These are phyloP conservation scores for Exsudoporus floridanus DNA, from an alignment of 1,284 basidiomycete genomes.

Conservation along the genomic window DNA sequence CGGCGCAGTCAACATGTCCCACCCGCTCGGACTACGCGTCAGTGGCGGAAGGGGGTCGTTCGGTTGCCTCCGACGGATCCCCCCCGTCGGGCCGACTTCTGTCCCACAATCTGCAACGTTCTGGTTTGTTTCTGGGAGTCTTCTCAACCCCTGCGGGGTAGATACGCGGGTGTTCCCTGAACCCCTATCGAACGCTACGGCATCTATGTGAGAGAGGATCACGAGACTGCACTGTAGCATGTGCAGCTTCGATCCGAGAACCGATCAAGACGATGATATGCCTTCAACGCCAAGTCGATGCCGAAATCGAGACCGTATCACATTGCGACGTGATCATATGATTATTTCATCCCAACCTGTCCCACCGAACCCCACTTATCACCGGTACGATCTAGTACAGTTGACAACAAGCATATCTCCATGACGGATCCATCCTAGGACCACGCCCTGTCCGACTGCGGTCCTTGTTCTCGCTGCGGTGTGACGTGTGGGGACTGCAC, in stretches of 20 bases:
- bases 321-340: constrained; percentile 25
- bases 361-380: constrained; percentile 7
- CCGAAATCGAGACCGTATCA: constrained; percentile 9
- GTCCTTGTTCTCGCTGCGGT: constrained; percentile 4
- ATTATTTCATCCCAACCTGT: neutral
- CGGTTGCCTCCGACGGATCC: neutral
- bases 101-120: no score
- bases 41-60: neutral
- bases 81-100: neutral
- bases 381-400: neutral
- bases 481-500: neutral
- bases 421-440: neutral
- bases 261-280: neutral
- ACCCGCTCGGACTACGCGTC: neutral
- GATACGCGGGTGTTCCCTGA: no score
- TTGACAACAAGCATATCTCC: neutral
- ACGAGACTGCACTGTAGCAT: neutral
- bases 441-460: constrained; percentile 9
- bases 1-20: no score
- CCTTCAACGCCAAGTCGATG: neutral
- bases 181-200: neutral
- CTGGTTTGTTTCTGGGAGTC: no score
- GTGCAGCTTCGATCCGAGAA: neutral
- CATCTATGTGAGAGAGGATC: neutral
- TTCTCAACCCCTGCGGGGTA: neutral